Evolutionary conservation across 495 filamentous ascomycete genomes (phyloP), one percentile per base, ranked within the genome.

Genomic region (Letharia columbiana): DNA sequence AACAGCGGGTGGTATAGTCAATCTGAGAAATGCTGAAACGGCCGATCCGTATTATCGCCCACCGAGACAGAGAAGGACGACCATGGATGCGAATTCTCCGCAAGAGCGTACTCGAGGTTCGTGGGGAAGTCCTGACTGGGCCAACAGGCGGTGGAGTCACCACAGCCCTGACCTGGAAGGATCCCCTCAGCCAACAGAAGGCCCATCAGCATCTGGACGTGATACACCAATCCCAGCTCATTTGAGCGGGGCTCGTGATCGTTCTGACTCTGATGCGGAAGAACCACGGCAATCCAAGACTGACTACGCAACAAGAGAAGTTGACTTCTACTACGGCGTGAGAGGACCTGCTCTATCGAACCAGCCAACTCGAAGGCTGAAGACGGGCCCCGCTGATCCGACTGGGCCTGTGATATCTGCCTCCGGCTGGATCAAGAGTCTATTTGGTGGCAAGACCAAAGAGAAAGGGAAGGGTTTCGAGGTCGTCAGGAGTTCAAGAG

Each of bases 381-480:
- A 92, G 70, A 98, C 94, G 5, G 95, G 94, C 0, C 94, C 94
- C 3, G 92, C 93, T 23, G 95, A 98, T 77, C 94, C 94, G 9
- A 96, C 92, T 44, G 88, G 91, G 0, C 92, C 93, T 4, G 89
- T 94, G 17, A 87, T 90, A 7, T 90, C 89, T 12, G 92, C 94
- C 3, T 87, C 90, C 4, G 91, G 91, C 1, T 98, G 92, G 89
- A 83, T 98, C 75, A 87, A 89, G 69, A 82, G 81, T 45, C 76
- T 96, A 42, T 83, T 96, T 65, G 86, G 86, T 40, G 90, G 87
- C 11, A 91, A 94, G 74, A 89, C 84, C 4, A 96, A 94, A 70
- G 91, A 94, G 54, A 94, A 84, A 61, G 89, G 88, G 40, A 97
- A 96, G 75, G 94, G 94, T 0, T 98, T 98, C 65, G 94, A 96